phyloP scores from a whole-genome alignment of 768 basidiomycete genomes.

The Trametes cinnabarina region DNA sequence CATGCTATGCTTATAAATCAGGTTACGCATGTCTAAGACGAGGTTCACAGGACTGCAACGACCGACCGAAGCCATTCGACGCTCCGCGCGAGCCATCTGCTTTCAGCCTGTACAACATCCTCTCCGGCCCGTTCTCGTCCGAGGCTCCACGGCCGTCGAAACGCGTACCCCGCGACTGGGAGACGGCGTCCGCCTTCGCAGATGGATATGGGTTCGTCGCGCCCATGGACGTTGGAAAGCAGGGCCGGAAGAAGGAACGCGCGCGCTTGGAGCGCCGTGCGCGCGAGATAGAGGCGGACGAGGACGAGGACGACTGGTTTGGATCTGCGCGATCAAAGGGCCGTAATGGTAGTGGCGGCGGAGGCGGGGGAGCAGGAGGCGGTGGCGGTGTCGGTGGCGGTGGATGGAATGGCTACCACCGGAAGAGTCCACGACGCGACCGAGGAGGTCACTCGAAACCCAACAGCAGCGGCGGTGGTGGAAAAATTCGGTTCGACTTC shows the following conservation, averaged over 20 bases:
- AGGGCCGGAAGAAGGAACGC: slow-evolving; percentile 58
- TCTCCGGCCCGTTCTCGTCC: slow-evolving; percentile 66
- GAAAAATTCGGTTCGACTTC: slow-evolving; percentile 24
- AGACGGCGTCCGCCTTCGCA: slow-evolving; percentile 36
- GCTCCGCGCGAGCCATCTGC: slow-evolving; percentile 57
- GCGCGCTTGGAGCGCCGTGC: slow-evolving; percentile 54
- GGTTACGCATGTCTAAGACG: not conserved
- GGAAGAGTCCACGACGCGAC: not conserved
- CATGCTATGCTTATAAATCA: not conserved
- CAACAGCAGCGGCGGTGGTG: slow-evolving; percentile 3
- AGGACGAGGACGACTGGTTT: slow-evolving; percentile 72
- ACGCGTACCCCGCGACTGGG: slow-evolving; percentile 44
- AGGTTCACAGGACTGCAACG: slow-evolving; percentile 55
- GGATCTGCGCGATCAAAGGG: slow-evolving; percentile 33
- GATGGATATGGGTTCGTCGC: slow-evolving; percentile 47
- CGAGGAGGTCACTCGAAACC: slow-evolving; percentile 6
- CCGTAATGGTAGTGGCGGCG: slow-evolving; percentile 29
- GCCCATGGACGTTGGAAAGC: slow-evolving; percentile 63
- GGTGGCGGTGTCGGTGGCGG: slow-evolving; percentile 1
- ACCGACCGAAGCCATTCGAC: slow-evolving; percentile 39
- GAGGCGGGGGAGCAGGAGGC: too few species aligned
- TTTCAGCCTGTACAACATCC: slow-evolving; percentile 60
- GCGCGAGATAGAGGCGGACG: slow-evolving; percentile 39
- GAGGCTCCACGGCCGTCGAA: slow-evolving; percentile 33
- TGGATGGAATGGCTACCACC: slow-evolving; percentile 9